Evolutionary conservation across 805 yeast genomes (phyloP), one percentile per base, ranked within the genome.

Genomic region (Hagleromyces aurorensis): DNA sequence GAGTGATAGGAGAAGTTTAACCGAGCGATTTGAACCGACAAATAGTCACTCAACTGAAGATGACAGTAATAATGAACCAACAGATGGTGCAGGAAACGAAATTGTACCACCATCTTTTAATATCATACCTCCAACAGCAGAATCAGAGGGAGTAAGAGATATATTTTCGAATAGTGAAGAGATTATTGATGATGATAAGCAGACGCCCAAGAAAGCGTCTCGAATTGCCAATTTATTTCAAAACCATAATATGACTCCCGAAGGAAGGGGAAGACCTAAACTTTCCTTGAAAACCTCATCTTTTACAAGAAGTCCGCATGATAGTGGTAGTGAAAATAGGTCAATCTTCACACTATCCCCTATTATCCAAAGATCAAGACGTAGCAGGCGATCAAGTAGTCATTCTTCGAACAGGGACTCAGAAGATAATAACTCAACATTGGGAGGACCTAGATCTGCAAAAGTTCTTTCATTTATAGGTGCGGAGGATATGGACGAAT

Each of bases 401-500:
- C 40, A 29, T 16, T 21, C 30, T 17, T 21, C 27, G 8, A 25
- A 20, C 20, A 22, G 25, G 6, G 21, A 32, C 13, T 34, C 34
- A 8, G 35, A 29, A 6, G 25, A 36, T 11, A 36, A 33, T 4
- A 25, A 23, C 13, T 33, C 32, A 13, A 18, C 37, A 9, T 43
- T 40, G 16, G 34, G 33, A 13, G 41, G 44, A 4, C 46, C 48
- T 2, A 38, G 46, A 20, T 43, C 55, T 8, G 52, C 55, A 15
- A 46, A 40, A 23, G 51, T 52, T 5, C 26, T 52, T 12, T 52
- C 59, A 1, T 43, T 40, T 17, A 43, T 55, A 17, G 54, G 38
- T 9, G 52, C 50, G 2, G 57, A 51, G 18, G 58, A 55, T 33
- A 38, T 51, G 43, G 51, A 50, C 27, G 60, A 55, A 19, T 55